These are phyloP conservation scores for Sphaerulina populicola DNA, from an alignment of 2,329 filamentous ascomycete genomes.

Conservation along the genomic window DNA sequence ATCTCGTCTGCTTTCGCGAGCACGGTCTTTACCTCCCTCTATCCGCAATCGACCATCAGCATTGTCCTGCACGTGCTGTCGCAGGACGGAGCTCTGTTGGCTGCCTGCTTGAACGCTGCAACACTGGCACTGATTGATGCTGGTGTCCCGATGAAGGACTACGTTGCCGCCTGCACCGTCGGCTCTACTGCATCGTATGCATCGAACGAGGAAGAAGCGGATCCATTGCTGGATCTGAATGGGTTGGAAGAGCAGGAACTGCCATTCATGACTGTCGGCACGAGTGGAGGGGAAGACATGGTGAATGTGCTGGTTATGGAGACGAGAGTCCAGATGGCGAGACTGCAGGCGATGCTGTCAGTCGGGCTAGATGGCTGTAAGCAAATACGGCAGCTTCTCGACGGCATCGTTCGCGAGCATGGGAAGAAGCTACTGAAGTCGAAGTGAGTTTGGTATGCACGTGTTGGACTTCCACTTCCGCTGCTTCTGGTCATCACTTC, in stretches of 20 bases:
- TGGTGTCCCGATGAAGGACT: conserved; percentile 89
- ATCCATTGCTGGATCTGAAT: conserved; percentile 74
- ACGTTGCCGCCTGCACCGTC: conserved; percentile 79
- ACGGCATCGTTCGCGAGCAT: conserved; percentile 66
- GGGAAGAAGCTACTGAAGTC: conserved; percentile 54
- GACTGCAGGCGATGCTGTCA: conserved; percentile 85
- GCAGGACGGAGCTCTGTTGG: conserved; percentile 82
- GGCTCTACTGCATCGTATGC: conserved; percentile 65
- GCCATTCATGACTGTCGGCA: conserved; percentile 79
- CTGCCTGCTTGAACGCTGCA: conserved; percentile 80
- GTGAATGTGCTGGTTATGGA: conserved; percentile 78
- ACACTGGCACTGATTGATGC: conserved; percentile 90
- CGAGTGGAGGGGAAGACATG: conserved; percentile 50
- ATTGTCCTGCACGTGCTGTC: conserved; percentile 80
- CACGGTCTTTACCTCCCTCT: conserved; percentile 76
- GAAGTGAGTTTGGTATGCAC: conserved; percentile 12
- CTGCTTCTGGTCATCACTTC: not conserved
- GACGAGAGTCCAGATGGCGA: conserved; percentile 70
- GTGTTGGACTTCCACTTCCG: not conserved
- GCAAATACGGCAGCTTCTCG: conserved; percentile 71
- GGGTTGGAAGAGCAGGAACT: conserved; percentile 75
- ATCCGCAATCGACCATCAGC: conserved; percentile 76
- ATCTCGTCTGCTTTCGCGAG: conserved; percentile 68
- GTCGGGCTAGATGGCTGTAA: conserved; percentile 88
- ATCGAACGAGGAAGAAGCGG: conserved; percentile 58